Percentiles rank a stretch among this genome's conserved stretches.
phyloP scores from a whole-genome alignment of 495 filamentous ascomycete genomes.

The Penicillium goetzii region DNA sequence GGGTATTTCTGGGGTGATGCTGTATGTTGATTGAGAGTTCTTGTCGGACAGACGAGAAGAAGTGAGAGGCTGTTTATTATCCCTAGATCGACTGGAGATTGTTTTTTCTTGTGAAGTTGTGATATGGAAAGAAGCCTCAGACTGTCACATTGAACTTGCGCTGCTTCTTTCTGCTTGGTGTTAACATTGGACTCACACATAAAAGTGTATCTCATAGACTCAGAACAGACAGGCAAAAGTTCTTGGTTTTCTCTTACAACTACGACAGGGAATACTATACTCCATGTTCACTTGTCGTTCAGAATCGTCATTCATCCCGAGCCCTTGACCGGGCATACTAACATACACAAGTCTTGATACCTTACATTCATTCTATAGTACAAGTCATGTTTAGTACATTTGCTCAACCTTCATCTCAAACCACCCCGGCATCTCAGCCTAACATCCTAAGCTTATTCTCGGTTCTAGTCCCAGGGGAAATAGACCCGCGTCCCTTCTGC shows the following conservation, averaged over 20 bases:
- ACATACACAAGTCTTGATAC: not conserved
- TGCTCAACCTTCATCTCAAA: not conserved
- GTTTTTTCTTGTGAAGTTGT: not conserved
- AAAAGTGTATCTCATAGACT: conserved; percentile 6
- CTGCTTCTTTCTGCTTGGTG: conserved; percentile 11
- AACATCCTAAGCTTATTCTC: not conserved
- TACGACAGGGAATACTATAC: not conserved
- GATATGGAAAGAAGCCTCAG: not conserved
- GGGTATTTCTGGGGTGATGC: conserved; percentile 42
- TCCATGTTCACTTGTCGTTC: not conserved
- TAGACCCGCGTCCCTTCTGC: not conserved
- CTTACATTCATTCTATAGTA: not conserved
- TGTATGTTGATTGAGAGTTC: conserved; percentile 24
- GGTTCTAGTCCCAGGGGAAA: not conserved
- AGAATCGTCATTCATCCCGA: not conserved
- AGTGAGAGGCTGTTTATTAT: not conserved
- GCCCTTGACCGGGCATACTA: not conserved
- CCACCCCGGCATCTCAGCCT: not conserved
- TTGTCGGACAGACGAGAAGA: not conserved
- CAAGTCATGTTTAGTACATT: not conserved
- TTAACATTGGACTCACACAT: not conserved
- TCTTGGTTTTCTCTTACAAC: not conserved
- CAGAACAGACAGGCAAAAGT: conserved; percentile 6
- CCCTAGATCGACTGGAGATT: not conserved
- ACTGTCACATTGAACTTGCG: conserved; percentile 13